Base-by-base conservation (phyloP, 768 basidiomycete species). In the Lanmaoa rubissima region DNA sequence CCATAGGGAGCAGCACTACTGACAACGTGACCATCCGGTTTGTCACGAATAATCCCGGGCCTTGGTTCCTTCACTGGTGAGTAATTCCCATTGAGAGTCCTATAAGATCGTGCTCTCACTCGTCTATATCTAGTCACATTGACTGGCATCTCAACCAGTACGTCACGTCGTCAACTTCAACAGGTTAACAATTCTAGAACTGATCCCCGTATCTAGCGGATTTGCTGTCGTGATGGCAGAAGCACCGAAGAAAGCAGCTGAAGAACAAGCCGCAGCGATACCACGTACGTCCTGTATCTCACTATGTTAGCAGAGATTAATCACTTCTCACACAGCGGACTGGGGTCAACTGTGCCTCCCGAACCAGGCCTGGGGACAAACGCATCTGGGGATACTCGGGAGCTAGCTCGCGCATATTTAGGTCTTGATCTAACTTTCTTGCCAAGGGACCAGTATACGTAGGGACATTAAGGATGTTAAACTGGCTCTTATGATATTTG, bases 31-130 rank as follows among this genome's bases (percentile, higher is more conserved):
- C 79, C 5, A 74, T 89, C 49, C 79, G 85, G 49, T 88, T 85
- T 69, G 64, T 70, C 26, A 86, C 85, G 1, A 80, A 88, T 59
- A 89, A 89, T 67, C 76, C 87, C 1, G 87, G 87, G 12, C 80
- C 82, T 11, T 86, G 84, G 81, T 74, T 80, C 67, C 65, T 80
- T 44, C 79, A 80, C 61, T 81, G 72, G 70, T 74, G 53, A 64
- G 62, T 35, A 7, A 35, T 14, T 8, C 3, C 6, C 14, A 24
- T 21, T 11, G 12, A 42, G 11, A 12, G 4, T 40, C 4, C 8
- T 17, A 5, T 14, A 1, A 28, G 31, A 38, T 51, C 21, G 11
- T 17, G 6, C 21, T 44, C 58, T 65, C 24, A 58, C 34, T 5
- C 28, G 6, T 24, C 3, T 2, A 44, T 47, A 17, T 44, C 9